These are phyloP conservation scores for Colletotrichum horii DNA, from an alignment of 2,329 filamentous ascomycete genomes.

Conservation along the genomic window DNA sequence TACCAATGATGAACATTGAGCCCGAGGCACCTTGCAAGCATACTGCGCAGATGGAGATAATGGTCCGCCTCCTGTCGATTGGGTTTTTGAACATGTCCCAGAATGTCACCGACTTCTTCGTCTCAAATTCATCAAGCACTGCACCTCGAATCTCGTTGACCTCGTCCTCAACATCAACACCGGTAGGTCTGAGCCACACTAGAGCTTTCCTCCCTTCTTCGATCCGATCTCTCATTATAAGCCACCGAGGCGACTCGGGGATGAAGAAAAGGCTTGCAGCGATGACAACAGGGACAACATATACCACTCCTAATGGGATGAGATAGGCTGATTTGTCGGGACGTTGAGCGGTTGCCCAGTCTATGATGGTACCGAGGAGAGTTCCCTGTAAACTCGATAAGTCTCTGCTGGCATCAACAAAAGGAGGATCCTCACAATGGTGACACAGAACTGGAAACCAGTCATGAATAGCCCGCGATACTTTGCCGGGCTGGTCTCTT, in stretches of 20 bases:
- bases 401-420: accelerated
- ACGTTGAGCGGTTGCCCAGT: background rate
- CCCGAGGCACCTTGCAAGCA: background rate
- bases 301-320: background rate
- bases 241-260: background rate
- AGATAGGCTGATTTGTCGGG: background rate
- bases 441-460: background rate
- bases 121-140: slow-evolving; percentile 56
- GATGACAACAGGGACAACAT: background rate
- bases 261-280: background rate
- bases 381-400: background rate
- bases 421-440: background rate
- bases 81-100: background rate
- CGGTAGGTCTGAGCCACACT: background rate
- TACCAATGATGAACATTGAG: background rate
- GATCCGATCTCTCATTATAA: background rate
- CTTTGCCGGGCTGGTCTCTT: slow-evolving; percentile 50
- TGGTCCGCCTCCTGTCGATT: slow-evolving; percentile 35
- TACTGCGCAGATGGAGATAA: background rate
- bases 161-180: slow-evolving; percentile 27
- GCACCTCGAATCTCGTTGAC: slow-evolving; percentile 42
- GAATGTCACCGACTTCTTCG: slow-evolving; percentile 61
- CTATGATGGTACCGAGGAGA: background rate
- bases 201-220: background rate
- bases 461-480: slow-evolving; percentile 54